Base-by-base conservation (phyloP, 2,329 filamentous ascomycete genomes). In the Monosporascus sp. region DNA sequence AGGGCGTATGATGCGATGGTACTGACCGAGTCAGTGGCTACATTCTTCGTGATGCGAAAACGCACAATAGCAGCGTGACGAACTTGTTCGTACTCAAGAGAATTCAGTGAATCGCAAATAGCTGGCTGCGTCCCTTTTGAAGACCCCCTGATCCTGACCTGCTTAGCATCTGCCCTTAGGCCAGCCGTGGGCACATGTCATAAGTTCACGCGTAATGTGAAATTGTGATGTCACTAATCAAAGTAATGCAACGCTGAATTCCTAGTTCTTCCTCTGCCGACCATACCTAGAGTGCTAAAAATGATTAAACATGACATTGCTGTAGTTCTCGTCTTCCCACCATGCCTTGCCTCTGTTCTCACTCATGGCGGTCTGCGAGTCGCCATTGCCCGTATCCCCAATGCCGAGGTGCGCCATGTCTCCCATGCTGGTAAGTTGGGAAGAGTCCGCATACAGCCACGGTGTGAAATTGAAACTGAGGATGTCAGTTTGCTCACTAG, bases 361-460 rank as follows among this genome's bases (percentile, higher is more conserved):
- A 37, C 31, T 64, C 35, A 60, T 63, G 6, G 66, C 65, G 14
- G 63, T 58, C 37, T 67, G 63, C 5, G 68, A 58, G 37, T 70
- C 63, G 5, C 65, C 57, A 20, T 64, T 66, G 1, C 66, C 66
- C 54, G 73, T 65, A 39, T 41, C 5, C 38, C 38, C 38, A 20
- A 41, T 41, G 38, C 38, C 17, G 38, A 41, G 18, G 38, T 41
- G 17, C 17, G 3, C 38, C 17, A 18, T 41, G 17, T 72, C 70
- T 3, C 64, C 70, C 18, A 73, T 65, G 47, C 67, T 68, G 8
- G 68, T 60, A 39, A 75, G 66, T 54, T 74, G 72, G 9, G 68
- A 69, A 0, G 70, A 67, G 51, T 75, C 72, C 1, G 72, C 72
- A 47, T 75, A 75, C 17, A 75, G 61, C 72, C 72, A 75, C 0